A percentile compares a stretch with the other conserved stretches of the same genome.
Evolutionary conservation across 345 rosid species (phyloP).

Genomic region (Heritiera littoralis): DNA sequence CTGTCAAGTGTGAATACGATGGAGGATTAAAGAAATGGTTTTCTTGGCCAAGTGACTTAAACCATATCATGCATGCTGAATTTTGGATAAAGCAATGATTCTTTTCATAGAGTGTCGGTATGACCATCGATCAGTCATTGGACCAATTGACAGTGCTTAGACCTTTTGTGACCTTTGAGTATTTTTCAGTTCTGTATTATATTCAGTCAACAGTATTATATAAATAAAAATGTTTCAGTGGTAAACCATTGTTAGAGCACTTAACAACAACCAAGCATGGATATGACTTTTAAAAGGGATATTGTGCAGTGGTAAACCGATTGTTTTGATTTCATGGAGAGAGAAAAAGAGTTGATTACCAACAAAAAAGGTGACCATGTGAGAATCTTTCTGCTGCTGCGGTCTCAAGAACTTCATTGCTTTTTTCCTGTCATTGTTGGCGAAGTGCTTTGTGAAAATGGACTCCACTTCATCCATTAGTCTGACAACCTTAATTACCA

Average conservation of each 20-base stretch:
- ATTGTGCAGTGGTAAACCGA: not conserved
- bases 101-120: too few species aligned
- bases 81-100: too few species aligned
- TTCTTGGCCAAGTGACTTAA: not conserved
- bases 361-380: slow-evolving; percentile 94
- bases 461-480: slow-evolving; percentile 99
- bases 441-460: slow-evolving; percentile 93
- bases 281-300: not conserved
- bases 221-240: not conserved
- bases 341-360: slow-evolving; percentile 44
- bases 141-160: too few species aligned
- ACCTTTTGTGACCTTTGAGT: too few species aligned
- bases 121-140: too few species aligned
- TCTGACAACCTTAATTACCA: slow-evolving; percentile 62
- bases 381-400: slow-evolving; percentile 83
- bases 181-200: too few species aligned
- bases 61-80: not conserved
- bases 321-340: slow-evolving; percentile 1
- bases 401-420: slow-evolving; percentile 97
- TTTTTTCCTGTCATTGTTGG: slow-evolving; percentile 90
- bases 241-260: not conserved
- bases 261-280: not conserved
- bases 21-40: not conserved
- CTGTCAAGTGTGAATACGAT: not conserved
- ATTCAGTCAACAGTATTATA: too few species aligned